A percentile compares a stretch with the other conserved stretches of the same genome.
phyloP scores from a whole-genome alignment of 139 green algal genomes.

The Zygnema circumcarinatum region DNA sequence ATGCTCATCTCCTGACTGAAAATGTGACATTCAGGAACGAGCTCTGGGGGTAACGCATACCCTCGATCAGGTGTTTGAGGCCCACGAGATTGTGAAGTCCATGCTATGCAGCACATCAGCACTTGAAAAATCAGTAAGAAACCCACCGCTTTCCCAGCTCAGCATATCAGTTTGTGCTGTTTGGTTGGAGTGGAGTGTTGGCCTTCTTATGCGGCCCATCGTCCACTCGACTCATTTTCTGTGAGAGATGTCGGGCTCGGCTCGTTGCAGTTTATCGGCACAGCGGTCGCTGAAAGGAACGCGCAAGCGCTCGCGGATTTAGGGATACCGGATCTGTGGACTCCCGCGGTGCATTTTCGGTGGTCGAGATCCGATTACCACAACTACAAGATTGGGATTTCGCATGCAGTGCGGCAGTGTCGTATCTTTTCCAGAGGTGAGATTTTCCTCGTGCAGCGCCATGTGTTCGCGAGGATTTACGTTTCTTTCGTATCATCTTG shows the following conservation, averaged over 20 bases:
- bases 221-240: no score
- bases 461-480: neutral
- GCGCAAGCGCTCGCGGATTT: neutral
- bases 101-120: conserved; percentile 64
- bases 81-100: conserved; percentile 69
- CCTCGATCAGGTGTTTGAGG: conserved; percentile 80
- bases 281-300: conserved; percentile 1
- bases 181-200: no score
- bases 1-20: no score
- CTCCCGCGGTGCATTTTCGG: conserved; percentile 32
- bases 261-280: conserved; percentile 53
- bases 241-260: no score
- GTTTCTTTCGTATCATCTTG: no score
- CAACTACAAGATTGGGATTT: neutral
- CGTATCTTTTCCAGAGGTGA: conserved; percentile 37
- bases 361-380: conserved; percentile 49
- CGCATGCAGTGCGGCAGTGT: conserved; percentile 3
- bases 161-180: no score
- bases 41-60: conserved; percentile 71
- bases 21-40: neutral
- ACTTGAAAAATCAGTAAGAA: conserved; percentile 27
- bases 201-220: no score
- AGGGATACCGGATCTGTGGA: conserved; percentile 53
- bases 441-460: neutral
- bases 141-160: neutral